Conservation (phyloP, 2,329 filamentous ascomycete genomes). For the Madurella mycetomatis region DNA sequence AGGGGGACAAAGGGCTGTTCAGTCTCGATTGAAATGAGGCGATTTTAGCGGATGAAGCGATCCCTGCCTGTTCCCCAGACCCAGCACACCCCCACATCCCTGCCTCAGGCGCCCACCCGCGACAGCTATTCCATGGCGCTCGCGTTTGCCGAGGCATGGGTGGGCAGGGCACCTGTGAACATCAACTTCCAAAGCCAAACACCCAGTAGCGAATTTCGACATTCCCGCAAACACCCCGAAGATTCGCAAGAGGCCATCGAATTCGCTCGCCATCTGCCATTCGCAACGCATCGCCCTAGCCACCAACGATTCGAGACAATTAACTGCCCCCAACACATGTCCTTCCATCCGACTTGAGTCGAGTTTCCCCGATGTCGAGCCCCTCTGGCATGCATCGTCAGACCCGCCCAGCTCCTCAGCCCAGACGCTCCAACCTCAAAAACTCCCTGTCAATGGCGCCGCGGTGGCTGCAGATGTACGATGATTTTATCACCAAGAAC, state of each 20-base stretch:
- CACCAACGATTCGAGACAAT: background rate
- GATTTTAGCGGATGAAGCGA: no score
- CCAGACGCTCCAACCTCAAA: constrained; percentile 28
- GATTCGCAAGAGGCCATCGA: background rate
- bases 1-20: no score
- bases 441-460: constrained; percentile 55
- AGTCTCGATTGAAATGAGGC: no score
- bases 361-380: constrained; percentile 12
- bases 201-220: background rate
- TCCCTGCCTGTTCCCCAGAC: no score
- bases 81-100: background rate
- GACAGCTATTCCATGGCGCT: no score
- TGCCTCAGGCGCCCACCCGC: background rate
- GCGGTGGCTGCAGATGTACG: constrained; percentile 67
- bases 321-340: background rate
- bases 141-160: background rate
- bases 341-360: background rate
- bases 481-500: constrained; percentile 92
- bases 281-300: no score
- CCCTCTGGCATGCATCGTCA: constrained; percentile 7
- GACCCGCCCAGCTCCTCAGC: background rate
- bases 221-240: background rate
- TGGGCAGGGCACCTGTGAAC: background rate
- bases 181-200: background rate
- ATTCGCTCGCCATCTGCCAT: background rate